Base-by-base conservation (phyloP, 2,329 filamentous ascomycete species). In the Fusarium proliferatum region DNA sequence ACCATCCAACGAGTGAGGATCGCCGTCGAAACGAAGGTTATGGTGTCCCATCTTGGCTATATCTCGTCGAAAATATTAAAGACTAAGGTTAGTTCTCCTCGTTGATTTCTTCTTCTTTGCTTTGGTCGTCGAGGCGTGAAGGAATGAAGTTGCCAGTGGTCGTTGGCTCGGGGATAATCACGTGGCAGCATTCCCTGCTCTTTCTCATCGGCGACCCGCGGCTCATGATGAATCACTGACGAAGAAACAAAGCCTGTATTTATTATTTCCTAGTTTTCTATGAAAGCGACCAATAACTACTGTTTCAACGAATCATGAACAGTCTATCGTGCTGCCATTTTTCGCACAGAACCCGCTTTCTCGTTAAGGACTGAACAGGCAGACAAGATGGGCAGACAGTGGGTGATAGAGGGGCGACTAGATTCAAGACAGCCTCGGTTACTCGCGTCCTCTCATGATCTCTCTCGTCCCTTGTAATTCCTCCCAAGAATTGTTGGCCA, bases 1-100 rank as follows among this genome's bases (percentile, higher is more conserved):
- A 46, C 82, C 82, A 41, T 73, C 73, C 48, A 80, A 56, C 28
- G 82, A 78, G 57, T 80, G 72, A 46, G 76, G 71, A 67, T 84
- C 82, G 64, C 80, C 80, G 9, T 78, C 77, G 46, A 82, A 84
- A 61, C 78, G 80, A 42, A 80, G 77, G 26, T 83, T 84, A 49
- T 84, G 82, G 59, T 84, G 82, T 38, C 71, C 71, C 71, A 73
- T 73, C 9, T 60, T 42, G 33, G 46, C 34, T 28, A 36, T 33
- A 26, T 28, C 45, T 28, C 8, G 13, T 65, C 42, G 9, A 38
- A 7, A 21, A 19, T 16, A n/a, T 51, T 41, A 30, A 46, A n/a
- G 30, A 45, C 21, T n/a, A 39, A n/a, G 16, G 28, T n/a, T 43
- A 16, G n/a, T 19, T 59, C 36, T 49, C n/a, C 21, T 53, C 13